A percentile compares a stretch with the other conserved stretches of the same genome.
Evolutionary conservation across 2,329 filamentous ascomycete species (phyloP).

Genomic region (Aspergillus melleus): DNA sequence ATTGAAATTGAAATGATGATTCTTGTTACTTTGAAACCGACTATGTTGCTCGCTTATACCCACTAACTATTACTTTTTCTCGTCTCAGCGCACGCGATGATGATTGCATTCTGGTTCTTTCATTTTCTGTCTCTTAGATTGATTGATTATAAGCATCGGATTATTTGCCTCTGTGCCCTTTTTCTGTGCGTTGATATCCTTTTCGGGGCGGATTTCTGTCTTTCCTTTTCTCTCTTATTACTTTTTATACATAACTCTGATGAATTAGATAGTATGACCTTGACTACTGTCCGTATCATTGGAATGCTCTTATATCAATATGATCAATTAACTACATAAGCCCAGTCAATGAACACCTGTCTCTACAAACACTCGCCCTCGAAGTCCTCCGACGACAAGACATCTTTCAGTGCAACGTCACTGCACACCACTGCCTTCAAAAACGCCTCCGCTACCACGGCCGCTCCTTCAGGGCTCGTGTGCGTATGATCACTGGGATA

Average conservation of each 20-base stretch:
- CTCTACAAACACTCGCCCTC: conserved; percentile 22
- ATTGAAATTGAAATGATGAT: conserved; percentile 2
- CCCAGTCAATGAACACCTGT: no score
- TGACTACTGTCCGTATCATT: neutral
- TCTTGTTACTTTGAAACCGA: neutral
- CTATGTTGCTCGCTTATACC: neutral
- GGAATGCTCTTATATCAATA: neutral
- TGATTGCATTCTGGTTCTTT: neutral
- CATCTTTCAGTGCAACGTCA: conserved; percentile 43
- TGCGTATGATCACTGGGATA: conserved; percentile 66
- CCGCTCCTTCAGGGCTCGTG: conserved; percentile 57
- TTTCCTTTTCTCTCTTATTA: neutral
- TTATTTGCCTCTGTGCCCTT: neutral
- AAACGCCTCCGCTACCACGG: conserved; percentile 58
- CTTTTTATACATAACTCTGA: neutral
- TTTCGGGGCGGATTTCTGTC: neutral
- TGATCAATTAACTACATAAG: neutral
- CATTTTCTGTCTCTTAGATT: neutral
- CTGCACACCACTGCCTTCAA: conserved; percentile 58
- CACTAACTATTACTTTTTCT: neutral
- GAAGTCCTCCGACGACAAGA: conserved; percentile 33
- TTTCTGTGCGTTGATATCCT: neutral
- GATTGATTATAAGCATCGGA: neutral
- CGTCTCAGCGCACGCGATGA: neutral
- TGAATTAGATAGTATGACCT: neutral